Percentiles rank a stretch among this genome's conserved stretches.
phyloP scores from a whole-genome alignment of 2,329 filamentous ascomycete genomes.

The Epichloe sylvatica region DNA sequence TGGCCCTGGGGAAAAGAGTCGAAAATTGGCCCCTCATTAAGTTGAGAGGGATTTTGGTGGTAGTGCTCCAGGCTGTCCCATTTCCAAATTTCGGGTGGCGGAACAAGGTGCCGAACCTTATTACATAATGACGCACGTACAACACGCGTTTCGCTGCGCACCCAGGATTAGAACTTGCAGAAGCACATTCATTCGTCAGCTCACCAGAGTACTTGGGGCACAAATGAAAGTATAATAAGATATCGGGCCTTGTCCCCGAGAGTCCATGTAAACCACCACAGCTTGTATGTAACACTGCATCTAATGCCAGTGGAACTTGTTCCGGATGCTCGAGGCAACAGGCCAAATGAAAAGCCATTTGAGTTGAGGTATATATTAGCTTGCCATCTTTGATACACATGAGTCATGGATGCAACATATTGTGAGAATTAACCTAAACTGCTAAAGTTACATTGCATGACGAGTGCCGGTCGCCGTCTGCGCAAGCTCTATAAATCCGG shows the following conservation, averaged over 20 bases:
- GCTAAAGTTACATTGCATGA: neutral
- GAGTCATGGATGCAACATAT: neutral
- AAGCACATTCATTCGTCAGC: no score
- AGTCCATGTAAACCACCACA: no score
- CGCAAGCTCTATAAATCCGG: neutral
- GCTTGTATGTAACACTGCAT: no score
- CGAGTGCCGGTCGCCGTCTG: neutral
- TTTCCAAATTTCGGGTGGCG: constrained; percentile 3
- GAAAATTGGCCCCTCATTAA: constrained; percentile 1
- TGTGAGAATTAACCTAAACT: neutral
- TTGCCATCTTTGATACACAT: neutral
- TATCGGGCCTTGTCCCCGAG: neutral
- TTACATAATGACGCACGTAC: constrained; percentile 6
- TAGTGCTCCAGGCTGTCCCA: neutral
- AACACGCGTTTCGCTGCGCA: neutral
- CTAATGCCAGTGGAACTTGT: no score
- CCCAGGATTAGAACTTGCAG: neutral
- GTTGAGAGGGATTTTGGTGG: constrained; percentile 2
- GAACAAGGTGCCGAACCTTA: constrained; percentile 2
- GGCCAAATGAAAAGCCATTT: neutral
- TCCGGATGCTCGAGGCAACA: no score
- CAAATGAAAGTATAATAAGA: neutral
- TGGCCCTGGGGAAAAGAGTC: constrained; percentile 13
- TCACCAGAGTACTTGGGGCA: no score
- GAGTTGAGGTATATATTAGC: neutral